These are phyloP conservation scores for Ceratocystiopsis minuta DNA, from an alignment of 2,329 filamentous ascomycete genomes.

Conservation along the genomic window DNA sequence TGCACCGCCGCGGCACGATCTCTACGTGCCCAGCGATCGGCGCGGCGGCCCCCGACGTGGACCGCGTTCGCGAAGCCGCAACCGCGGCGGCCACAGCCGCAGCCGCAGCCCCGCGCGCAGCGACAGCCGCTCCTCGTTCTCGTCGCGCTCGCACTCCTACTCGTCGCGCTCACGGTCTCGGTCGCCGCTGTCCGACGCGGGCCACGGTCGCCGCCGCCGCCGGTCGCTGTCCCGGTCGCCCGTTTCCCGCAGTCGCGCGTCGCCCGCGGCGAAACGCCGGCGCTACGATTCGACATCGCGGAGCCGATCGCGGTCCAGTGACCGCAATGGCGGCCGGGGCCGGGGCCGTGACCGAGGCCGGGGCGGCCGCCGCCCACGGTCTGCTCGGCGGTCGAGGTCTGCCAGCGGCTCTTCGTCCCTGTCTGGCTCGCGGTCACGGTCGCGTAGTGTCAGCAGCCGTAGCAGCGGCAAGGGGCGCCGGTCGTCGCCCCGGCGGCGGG, in stretches of 20 bases:
- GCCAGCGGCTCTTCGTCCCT: no score
- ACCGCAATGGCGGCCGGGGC: constrained; percentile 20
- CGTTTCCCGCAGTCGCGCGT: constrained; percentile 14
- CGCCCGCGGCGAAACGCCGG: constrained; percentile 29
- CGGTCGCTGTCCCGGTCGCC: constrained; percentile 19
- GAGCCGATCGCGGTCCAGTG: constrained; percentile 26
- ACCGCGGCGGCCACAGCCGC: constrained; percentile 20
- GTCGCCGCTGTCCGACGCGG: constrained; percentile 1
- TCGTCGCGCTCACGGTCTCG: constrained; percentile 7
- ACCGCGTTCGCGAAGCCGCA: constrained; percentile 4
- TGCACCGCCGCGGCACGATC: constrained; percentile 23
- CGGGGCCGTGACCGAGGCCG: constrained; percentile 19
- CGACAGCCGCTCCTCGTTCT: constrained; percentile 14
- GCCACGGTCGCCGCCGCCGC: constrained; percentile 7
- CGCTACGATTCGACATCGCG: constrained; percentile 27
- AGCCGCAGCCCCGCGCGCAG: constrained; percentile 13
- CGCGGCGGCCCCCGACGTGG: constrained; percentile 16
- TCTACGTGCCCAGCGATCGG: constrained; percentile 33
- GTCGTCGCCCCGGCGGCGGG: no score
- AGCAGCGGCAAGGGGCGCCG: no score
- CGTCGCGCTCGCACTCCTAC: constrained; percentile 14
- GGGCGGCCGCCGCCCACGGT: constrained; percentile 13
- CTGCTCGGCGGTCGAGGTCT: no score
- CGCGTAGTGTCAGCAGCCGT: no score
- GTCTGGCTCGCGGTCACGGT: no score